phyloP scores from a whole-genome alignment of 805 yeast genomes.

The Saccharomycopsis sp. region DNA sequence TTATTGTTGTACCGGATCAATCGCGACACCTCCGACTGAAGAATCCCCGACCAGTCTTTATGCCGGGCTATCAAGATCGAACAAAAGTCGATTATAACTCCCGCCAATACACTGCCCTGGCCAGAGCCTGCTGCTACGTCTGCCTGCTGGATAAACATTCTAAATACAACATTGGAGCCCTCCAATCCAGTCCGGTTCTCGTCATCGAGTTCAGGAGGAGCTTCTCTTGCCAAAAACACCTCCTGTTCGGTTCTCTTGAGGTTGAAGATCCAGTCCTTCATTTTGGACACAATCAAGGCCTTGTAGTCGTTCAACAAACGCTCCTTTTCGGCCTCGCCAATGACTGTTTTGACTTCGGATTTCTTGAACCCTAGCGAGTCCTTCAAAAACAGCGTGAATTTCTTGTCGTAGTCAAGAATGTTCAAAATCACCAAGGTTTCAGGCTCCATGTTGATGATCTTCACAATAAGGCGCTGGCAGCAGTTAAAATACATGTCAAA shows the following conservation, averaged over 20 bases:
- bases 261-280: constrained; percentile 79
- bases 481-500: constrained; percentile 62
- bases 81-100: constrained; percentile 70
- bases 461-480: constrained; percentile 55
- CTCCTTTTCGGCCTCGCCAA: constrained; percentile 69
- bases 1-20: constrained; percentile 26
- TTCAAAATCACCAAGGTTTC: constrained; percentile 69
- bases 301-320: constrained; percentile 72
- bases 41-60: constrained; percentile 48
- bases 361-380: constrained; percentile 44
- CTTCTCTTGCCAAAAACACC: constrained; percentile 54
- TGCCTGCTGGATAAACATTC: constrained; percentile 83
- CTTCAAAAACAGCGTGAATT: constrained; percentile 49
- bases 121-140: constrained; percentile 83
- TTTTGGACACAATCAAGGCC: constrained; percentile 59
- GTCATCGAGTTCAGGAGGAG: constrained; percentile 68
- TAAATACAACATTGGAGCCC: constrained; percentile 71
- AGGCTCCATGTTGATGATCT: constrained; percentile 63
- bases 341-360: constrained; percentile 42
- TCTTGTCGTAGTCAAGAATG: constrained; percentile 71
- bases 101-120: constrained; percentile 70
- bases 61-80: constrained; percentile 55
- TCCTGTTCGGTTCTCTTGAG: constrained; percentile 59
- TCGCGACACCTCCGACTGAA: constrained; percentile 46
- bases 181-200: constrained; percentile 62